Evolutionary conservation across 768 basidiomycete species (phyloP).

Genomic region (Hygrophorus russula): DNA sequence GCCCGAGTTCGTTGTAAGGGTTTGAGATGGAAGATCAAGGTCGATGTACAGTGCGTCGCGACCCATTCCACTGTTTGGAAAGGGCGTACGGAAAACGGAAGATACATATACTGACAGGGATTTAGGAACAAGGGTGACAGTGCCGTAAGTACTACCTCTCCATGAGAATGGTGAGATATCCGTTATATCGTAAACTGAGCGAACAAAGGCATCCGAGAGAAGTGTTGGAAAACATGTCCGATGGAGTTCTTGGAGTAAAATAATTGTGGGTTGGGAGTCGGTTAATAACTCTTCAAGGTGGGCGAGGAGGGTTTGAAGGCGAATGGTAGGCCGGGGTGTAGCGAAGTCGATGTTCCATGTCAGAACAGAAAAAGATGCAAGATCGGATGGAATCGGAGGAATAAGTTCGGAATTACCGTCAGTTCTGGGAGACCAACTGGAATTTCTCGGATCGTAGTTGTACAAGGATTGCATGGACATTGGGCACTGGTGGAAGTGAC

Average conservation of each 20-base stretch:
- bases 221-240: constrained; percentile 23
- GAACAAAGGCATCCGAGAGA: constrained; percentile 32
- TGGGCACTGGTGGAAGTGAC: too few species aligned
- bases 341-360: constrained; percentile 42
- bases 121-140: constrained; percentile 36
- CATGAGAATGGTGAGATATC: constrained; percentile 27
- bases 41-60: constrained; percentile 38
- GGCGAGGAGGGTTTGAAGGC: constrained; percentile 14
- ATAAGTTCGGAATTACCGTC: too few species aligned
- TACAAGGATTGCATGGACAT: too few species aligned
- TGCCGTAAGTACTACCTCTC: constrained; percentile 24
- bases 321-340: constrained; percentile 14
- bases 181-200: constrained; percentile 26
- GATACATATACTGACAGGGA: constrained; percentile 21
- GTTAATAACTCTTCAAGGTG: constrained; percentile 21
- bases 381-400: too few species aligned
- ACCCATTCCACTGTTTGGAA: constrained; percentile 26
- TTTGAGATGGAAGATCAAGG: constrained; percentile 19
- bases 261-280: constrained; percentile 24
- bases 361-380: constrained; percentile 16
- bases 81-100: constrained; percentile 23
- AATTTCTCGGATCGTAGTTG: too few species aligned
- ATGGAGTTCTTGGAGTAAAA: constrained; percentile 38
- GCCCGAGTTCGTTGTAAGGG: constrained; percentile 13
- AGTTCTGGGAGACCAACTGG: too few species aligned